These are phyloP conservation scores for Lyophyllum atratum DNA, from an alignment of 768 basidiomycete genomes.

Conservation along the genomic window DNA sequence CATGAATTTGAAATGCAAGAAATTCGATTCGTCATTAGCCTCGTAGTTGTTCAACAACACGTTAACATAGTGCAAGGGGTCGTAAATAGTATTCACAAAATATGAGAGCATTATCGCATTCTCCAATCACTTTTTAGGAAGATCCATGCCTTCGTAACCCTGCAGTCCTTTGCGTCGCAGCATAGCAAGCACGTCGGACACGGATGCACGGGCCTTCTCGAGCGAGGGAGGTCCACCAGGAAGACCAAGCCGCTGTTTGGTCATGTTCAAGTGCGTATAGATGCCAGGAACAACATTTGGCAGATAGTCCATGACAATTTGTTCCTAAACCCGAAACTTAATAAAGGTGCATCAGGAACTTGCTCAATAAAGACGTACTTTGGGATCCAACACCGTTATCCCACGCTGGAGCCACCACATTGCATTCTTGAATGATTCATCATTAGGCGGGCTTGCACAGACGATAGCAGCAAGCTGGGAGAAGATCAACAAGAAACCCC, in stretches of 20 bases:
- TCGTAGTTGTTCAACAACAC: not conserved
- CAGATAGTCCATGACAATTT: constrained; percentile 79
- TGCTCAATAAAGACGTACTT: constrained; percentile 43
- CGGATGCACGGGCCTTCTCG: constrained; percentile 63
- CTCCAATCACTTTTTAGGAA: constrained; percentile 13
- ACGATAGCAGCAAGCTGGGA: constrained; percentile 72
- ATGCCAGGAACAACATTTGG: constrained; percentile 81
- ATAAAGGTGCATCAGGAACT: not conserved
- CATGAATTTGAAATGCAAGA: not conserved
- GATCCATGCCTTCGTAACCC: constrained; percentile 20
- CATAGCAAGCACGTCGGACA: constrained; percentile 76
- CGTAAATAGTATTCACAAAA: not conserved
- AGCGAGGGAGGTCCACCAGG: constrained; percentile 69
- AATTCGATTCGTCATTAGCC: not conserved
- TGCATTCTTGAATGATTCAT: constrained; percentile 79
- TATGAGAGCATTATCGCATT: not conserved
- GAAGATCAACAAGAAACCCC: not conserved
- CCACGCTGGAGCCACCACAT: constrained; percentile 89
- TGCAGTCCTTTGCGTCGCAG: constrained; percentile 50
- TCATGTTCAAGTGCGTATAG: constrained; percentile 72
- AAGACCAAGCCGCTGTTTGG: constrained; percentile 76
- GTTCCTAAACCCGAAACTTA: constrained; percentile 51
- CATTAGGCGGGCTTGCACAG: constrained; percentile 73
- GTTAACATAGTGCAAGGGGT: not conserved
- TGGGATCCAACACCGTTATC: constrained; percentile 68